Evolutionary conservation across 177 flowering plant species (phyloP).

Genomic region (Vitis hybrid): DNA sequence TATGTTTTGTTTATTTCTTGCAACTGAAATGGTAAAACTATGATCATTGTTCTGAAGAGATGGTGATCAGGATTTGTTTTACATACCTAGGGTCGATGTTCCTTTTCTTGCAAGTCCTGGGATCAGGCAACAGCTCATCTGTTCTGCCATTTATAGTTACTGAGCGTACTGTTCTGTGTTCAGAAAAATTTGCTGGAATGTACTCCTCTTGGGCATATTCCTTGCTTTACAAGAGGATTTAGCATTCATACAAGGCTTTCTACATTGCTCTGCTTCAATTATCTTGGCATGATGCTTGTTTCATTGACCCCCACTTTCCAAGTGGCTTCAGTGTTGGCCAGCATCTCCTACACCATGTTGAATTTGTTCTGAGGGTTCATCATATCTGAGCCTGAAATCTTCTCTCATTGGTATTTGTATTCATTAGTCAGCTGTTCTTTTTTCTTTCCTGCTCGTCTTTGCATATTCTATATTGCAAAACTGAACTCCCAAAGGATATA

Average conservation of each 20-base stretch:
- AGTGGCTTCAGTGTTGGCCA: slow-evolving; percentile 41
- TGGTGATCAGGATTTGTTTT: slow-evolving; percentile 42
- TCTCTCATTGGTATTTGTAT: no score
- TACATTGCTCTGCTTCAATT: slow-evolving; percentile 41
- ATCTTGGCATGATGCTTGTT: slow-evolving; percentile 50
- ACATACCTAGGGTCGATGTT: slow-evolving; percentile 40
- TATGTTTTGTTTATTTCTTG: background rate
- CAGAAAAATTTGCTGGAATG: slow-evolving; percentile 60
- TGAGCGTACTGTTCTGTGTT: slow-evolving; percentile 39
- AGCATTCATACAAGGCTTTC: slow-evolving; percentile 46
- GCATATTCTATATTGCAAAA: slow-evolving; percentile 17
- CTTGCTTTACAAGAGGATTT: slow-evolving; percentile 48
- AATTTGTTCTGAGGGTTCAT: slow-evolving; percentile 54
- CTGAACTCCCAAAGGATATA: slow-evolving; percentile 18
- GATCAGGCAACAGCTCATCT: slow-evolving; percentile 42
- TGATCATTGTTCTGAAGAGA: slow-evolving; percentile 24
- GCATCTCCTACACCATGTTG: slow-evolving; percentile 34
- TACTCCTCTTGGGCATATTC: slow-evolving; percentile 56
- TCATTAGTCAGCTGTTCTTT: slow-evolving; percentile 15
- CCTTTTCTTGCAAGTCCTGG: slow-evolving; percentile 28
- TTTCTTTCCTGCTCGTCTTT: slow-evolving; percentile 9
- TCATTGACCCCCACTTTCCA: slow-evolving; percentile 46
- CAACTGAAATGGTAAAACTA: background rate
- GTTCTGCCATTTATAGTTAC: slow-evolving; percentile 40
- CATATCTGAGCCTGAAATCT: slow-evolving; percentile 51